phyloP scores from a whole-genome alignment of 2,329 filamentous ascomycete species.

The Leptosphaerulina australis region DNA sequence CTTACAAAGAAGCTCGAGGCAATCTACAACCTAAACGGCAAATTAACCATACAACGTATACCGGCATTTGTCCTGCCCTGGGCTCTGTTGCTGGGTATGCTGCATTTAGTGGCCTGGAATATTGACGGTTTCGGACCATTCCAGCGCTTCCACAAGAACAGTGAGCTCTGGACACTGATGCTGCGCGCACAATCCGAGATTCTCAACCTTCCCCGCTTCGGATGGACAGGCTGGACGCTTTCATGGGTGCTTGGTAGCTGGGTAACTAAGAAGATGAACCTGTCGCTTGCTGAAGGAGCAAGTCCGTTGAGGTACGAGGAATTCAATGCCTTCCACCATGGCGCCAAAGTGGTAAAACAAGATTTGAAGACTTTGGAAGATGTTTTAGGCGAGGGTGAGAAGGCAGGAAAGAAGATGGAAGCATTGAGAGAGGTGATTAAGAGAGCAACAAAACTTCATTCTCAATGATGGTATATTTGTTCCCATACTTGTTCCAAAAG shows the following conservation, averaged over 20 bases:
- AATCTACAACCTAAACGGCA: slow-evolving; percentile 18
- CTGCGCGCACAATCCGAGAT: slow-evolving; percentile 25
- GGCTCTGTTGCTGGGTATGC: slow-evolving; percentile 4
- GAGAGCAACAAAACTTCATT: background rate
- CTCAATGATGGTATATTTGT: too few relatives aligned
- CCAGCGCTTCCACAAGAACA: slow-evolving; percentile 13
- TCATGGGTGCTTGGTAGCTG: slow-evolving; percentile 24
- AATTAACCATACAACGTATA: background rate
- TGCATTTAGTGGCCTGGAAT: slow-evolving; percentile 23
- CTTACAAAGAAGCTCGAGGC: slow-evolving; percentile 13
- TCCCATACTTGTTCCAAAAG: too few relatives aligned
- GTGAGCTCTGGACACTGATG: slow-evolving; percentile 23
- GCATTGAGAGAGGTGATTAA: slow-evolving; percentile 1
- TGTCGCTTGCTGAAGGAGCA: slow-evolving; percentile 5
- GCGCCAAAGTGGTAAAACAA: slow-evolving; percentile 27
- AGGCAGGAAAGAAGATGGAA: slow-evolving; percentile 20
- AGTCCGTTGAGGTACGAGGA: slow-evolving; percentile 17
- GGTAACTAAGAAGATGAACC: slow-evolving; percentile 17
- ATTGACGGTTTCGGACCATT: slow-evolving; percentile 24
- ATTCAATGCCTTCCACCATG: slow-evolving; percentile 34
- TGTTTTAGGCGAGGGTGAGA: slow-evolving; percentile 25
- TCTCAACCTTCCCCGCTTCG: slow-evolving; percentile 21
- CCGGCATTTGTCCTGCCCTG: slow-evolving; percentile 12
- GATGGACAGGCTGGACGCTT: slow-evolving; percentile 28
- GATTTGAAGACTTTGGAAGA: slow-evolving; percentile 23